Conservation (phyloP, 805 yeast species). For the Wickerhamiella vanderwaltii region DNA sequence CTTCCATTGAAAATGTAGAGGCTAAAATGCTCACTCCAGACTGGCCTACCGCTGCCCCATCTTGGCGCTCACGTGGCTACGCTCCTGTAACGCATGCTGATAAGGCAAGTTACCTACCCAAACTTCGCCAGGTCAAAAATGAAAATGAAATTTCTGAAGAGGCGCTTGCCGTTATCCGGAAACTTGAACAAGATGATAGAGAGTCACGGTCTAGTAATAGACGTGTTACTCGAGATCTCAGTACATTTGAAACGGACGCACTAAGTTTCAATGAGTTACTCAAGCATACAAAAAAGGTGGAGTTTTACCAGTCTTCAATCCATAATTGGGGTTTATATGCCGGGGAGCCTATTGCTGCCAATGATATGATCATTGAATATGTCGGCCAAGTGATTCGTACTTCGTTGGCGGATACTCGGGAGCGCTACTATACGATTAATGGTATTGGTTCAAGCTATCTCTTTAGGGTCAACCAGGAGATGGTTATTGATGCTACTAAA, state of each 20-base stretch:
- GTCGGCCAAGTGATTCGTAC: slow-evolving; percentile 92
- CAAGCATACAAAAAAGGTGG: slow-evolving; percentile 83
- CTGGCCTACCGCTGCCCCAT: background rate
- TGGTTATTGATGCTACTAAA: slow-evolving; percentile 94
- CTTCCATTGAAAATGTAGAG: background rate
- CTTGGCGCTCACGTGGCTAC: background rate
- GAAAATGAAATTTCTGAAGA: background rate
- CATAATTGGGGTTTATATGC: slow-evolving; percentile 99
- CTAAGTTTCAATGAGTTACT: slow-evolving; percentile 75
- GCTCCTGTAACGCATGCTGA: background rate
- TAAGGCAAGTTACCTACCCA: background rate
- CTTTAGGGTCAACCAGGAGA: slow-evolving; percentile 84
- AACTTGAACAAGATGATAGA: slow-evolving; percentile 61
- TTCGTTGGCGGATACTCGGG: slow-evolving; percentile 88
- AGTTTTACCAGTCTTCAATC: slow-evolving; percentile 93
- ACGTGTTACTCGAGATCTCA: slow-evolving; percentile 41
- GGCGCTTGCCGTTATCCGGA: background rate
- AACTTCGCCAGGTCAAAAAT: background rate
- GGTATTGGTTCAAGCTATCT: slow-evolving; percentile 94
- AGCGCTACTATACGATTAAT: slow-evolving; percentile 66
- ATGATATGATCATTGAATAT: slow-evolving; percentile 95
- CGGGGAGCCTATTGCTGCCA: slow-evolving; percentile 85
- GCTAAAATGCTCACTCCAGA: background rate
- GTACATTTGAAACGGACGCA: slow-evolving; percentile 70
- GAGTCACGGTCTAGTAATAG: slow-evolving; percentile 75